Evolutionary conservation across 768 basidiomycete species (phyloP), one percentile per base, ranked within the genome.

Genomic region (Collybia sp.): DNA sequence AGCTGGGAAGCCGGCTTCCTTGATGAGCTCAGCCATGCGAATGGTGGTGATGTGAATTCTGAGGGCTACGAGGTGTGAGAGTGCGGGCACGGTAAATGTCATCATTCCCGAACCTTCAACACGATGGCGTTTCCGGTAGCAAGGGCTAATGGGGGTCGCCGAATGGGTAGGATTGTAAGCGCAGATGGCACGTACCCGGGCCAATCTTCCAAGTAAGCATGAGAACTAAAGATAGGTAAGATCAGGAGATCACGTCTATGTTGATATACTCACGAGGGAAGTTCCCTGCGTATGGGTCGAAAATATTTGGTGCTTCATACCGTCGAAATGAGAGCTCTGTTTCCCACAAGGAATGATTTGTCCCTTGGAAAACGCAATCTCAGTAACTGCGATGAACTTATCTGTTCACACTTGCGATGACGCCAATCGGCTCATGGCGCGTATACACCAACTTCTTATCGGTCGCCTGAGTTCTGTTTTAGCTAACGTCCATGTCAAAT

Each of bases 91-190:
- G 8, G 49, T n/a, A 12, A 9, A 15, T 15, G 10, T 12, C 11
- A 33, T 15, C 12, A 19, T 13, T 47, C 4, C 47, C 48, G 1
- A 38, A 61, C 68, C 59, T 90, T 91, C 58, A 91, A 64, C 39
- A 92, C 68, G 48, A 90, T 64, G 0, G 76, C 69, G 61, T 88
- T 88, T 46, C 89, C 90, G 1, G 80, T 79, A 2, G 88, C 88
- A 33, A 92, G 72, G 1, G 88, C n/a, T n/a, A n/a, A n/a, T n/a
- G n/a, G n/a, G n/a, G n/a, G n/a, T n/a, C n/a, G n/a, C n/a, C n/a
- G n/a, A n/a, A n/a, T n/a, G n/a, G n/a, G n/a, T n/a, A n/a, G n/a
- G n/a, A n/a, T n/a, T n/a, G n/a, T n/a, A n/a, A n/a, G n/a, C n/a
- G n/a, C n/a, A n/a, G n/a, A n/a, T n/a, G n/a, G n/a, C n/a, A n/a